Base-by-base conservation (phyloP, 768 basidiomycete genomes). In the Tricholoma bakamatsutake region DNA sequence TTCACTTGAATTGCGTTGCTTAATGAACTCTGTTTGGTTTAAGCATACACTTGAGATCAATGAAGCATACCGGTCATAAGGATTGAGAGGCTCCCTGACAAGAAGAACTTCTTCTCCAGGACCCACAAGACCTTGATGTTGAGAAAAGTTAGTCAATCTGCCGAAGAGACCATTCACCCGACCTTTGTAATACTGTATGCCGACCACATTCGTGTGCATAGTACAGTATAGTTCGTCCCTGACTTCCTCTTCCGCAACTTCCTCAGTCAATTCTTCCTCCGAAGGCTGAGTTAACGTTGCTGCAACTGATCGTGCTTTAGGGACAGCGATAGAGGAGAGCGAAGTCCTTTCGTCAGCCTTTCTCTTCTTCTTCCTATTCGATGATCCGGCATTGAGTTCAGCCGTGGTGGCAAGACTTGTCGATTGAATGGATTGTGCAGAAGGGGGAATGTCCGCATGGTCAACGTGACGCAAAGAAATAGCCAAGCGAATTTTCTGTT, bases 161-260 rank as follows among this genome's bases (percentile, higher is more conserved):
- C 6, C n/a, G 27, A 11, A 40, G 39, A 52, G 33, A 37, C 30
- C 13, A 31, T 28, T 27, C 40, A 3, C 60, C 68, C 1, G 33
- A 82, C 87, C 87, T 65, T 74, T 74, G 64, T 94, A 94, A 63
- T 94, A 92, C 64, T 91, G 90, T 12, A 94, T 74, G 0, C 93
- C 93, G 0, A 94, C 93, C 9, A 92, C 81, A 47, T 79, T 84
- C 0, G 86, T 79, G 3, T 67, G 67, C 63, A 84, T 50, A 12
- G 70, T 74, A 42, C 83, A 79, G 64, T 87, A 90, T 18, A 90
- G 67, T 67, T 93, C 90, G 56, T 93, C 90, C 15, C 57, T 66
- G 5, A 59, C 57, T 35, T 87, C 85, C 40, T 80, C 73, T 51
- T 78, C 80, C 0, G 59, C 54, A 3, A 67, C 72, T 11, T 76